phyloP scores from a whole-genome alignment of 805 yeast species.

The Yamadazyma akitaensis region DNA sequence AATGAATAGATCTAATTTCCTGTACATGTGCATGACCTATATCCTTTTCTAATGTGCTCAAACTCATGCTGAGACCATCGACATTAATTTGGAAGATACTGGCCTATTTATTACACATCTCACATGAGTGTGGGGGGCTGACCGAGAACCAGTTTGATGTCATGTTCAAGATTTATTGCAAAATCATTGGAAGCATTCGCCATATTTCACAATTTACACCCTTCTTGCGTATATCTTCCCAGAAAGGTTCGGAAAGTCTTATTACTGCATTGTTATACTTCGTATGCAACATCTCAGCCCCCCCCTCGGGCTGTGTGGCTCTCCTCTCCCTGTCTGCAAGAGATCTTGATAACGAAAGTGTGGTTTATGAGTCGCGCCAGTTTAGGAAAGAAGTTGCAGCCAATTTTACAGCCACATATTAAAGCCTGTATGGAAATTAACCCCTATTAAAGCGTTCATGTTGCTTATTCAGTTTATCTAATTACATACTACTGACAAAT shows the following conservation, averaged over 20 bases:
- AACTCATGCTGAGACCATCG: background rate
- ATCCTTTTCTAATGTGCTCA: background rate
- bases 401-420: slow-evolving; percentile 1
- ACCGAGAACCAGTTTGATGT: background rate
- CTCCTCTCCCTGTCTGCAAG: background rate
- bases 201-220: background rate
- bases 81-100: background rate
- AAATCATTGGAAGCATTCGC: background rate
- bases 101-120: background rate
- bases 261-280: background rate
- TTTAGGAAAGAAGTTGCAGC: background rate
- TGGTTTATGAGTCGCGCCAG: slow-evolving; percentile 1
- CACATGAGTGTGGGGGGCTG: background rate
- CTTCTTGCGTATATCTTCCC: background rate
- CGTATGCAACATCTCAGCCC: background rate
- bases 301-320: no score
- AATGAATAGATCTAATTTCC: background rate
- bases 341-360: background rate
- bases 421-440: background rate
- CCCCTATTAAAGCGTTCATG: background rate
- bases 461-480: background rate
- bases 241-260: background rate
- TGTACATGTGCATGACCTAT: background rate
- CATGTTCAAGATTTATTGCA: background rate
- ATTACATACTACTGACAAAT: background rate